phyloP scores from a whole-genome alignment of 352 stramenopile species.

The Phytophthora tentaculata region DNA sequence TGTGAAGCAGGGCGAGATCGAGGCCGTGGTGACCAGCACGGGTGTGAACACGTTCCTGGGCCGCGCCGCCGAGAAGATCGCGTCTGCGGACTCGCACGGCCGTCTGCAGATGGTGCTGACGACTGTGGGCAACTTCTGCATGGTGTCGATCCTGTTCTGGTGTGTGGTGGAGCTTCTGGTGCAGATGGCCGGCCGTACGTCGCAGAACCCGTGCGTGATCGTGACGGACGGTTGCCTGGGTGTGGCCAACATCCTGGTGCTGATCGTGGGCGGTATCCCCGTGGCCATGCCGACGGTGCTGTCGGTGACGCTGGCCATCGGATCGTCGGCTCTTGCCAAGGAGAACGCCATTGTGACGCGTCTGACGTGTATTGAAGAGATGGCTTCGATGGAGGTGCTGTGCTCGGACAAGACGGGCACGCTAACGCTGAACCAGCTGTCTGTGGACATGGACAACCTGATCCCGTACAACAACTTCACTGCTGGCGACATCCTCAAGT shows the following conservation, averaged over 20 bases:
- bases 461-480: conserved; percentile 78
- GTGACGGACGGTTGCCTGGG: conserved; percentile 74
- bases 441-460: conserved; percentile 90
- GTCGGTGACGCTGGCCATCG: conserved; percentile 92
- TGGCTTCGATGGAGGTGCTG: conserved; percentile 93
- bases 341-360: conserved; percentile 94
- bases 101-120: conserved; percentile 93
- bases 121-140: conserved; percentile 93
- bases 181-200: conserved; percentile 71
- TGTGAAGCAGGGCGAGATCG: conserved; percentile 90
- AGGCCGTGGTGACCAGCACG: conserved; percentile 90
- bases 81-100: conserved; percentile 70
- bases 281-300: conserved; percentile 94
- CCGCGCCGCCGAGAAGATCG: conserved; percentile 85
- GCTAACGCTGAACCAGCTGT: conserved; percentile 96
- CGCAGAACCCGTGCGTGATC: conserved; percentile 87
- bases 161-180: conserved; percentile 88
- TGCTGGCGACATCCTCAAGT: conserved; percentile 63
- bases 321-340: conserved; percentile 87
- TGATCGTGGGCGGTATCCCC: conserved; percentile 93
- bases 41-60: conserved; percentile 93
- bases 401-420: conserved; percentile 97
- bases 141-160: conserved; percentile 88
- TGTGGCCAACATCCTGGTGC: conserved; percentile 83
- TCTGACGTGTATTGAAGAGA: conserved; percentile 93